Conservation (phyloP, 371 early-diverging fungal genomes). For the Mucor racemosus region DNA sequence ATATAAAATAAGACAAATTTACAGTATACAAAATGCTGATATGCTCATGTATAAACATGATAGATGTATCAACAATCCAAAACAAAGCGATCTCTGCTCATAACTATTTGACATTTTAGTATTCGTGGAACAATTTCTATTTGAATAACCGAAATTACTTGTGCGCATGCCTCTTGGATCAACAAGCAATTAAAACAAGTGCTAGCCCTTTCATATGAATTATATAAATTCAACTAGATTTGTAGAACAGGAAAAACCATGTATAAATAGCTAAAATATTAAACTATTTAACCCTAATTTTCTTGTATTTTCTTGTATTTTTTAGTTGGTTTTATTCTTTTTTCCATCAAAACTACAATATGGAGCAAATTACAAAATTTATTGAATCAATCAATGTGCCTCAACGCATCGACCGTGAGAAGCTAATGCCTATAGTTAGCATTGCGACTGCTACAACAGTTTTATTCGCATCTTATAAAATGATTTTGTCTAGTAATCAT, state of each 20-base stretch:
- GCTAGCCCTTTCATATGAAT: neutral
- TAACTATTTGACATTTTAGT: neutral
- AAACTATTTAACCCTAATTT: neutral
- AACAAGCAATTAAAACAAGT: neutral
- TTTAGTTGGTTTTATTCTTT: neutral
- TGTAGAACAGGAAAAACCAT: neutral
- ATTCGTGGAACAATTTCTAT: neutral
- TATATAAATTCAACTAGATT: neutral
- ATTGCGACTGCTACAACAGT: constrained; percentile 6
- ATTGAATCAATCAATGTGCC: neutral
- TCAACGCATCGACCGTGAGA: neutral
- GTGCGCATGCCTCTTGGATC: neutral
- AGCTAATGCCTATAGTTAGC: neutral
- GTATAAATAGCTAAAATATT: neutral
- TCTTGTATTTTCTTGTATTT: neutral
- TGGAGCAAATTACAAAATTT: constrained; percentile 6
- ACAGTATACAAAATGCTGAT: neutral
- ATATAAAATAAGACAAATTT: neutral
- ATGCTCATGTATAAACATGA: neutral
- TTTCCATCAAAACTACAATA: neutral
- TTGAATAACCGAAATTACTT: neutral
- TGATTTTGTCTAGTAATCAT: neutral
- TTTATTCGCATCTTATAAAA: constrained; percentile 2
- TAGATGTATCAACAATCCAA: too few relatives aligned
- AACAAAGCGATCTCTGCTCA: neutral